Base-by-base conservation (phyloP, 2,329 filamentous ascomycete genomes). In the Talaromyces sp. region DNA sequence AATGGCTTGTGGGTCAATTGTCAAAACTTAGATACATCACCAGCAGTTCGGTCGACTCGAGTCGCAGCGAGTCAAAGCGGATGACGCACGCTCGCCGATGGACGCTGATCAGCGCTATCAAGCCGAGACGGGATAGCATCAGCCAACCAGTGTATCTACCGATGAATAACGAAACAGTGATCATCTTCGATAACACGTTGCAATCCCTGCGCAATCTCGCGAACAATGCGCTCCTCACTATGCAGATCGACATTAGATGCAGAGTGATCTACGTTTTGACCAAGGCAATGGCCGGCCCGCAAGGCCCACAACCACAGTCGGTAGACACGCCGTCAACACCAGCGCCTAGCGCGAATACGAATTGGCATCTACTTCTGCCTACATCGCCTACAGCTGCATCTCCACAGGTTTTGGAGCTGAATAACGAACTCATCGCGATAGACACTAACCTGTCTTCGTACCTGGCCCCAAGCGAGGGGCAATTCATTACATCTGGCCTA, bases 1-100 rank as follows among this genome's bases (percentile, higher is more conserved):
- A 96, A 82, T 99, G 95, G 95, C 86, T 99, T 40, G 89, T 91
- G 22, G 89, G 89, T 70, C 95, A 94, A 79, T 88, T 96, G 49
- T 82, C 85, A n/a, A 84, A 91, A 65, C 83, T 99, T 62, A 87
- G 95, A 49, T 89, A 94, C 73, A 92, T 97, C 72, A 94, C 91
- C 22, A 83, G 85, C 86, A 87, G 43, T 88, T 92, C 36, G 85
- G 88, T 69, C 79, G 69, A 73, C 59, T 70, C 74, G 29, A 79
- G 73, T 64, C 77, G 73, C 29, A 76, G 74, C 65, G 77, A 83
- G 67, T 68, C 74, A 76, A 85, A 71, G 51, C 76, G 72, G 34
- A 71, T 75, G 11, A 75, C 77, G 34, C 87, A 90, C 66, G 88
- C 85, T 69, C 88, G 91, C 66, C 87, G 93, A 65, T 97, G 93